A percentile compares a stretch with the other conserved stretches of the same genome.
phyloP scores from a whole-genome alignment of 768 basidiomycete genomes.

The Podaxis mareebaensis region DNA sequence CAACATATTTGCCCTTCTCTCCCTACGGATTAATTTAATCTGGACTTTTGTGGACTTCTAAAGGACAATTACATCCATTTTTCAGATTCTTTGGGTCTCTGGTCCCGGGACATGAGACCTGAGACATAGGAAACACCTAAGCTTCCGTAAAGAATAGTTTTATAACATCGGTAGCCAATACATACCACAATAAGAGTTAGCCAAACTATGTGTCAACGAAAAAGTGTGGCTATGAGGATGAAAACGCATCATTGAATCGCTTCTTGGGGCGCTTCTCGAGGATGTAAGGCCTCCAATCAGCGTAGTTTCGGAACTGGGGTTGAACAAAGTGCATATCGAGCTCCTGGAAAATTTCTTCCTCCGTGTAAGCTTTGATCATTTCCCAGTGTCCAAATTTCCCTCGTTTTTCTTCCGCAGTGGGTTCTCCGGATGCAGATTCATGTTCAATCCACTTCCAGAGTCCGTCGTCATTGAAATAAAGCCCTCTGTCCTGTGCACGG shows the following conservation, averaged over 20 bases:
- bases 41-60: neutral
- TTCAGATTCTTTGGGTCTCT: neutral
- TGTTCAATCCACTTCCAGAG: conserved; percentile 60
- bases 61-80: neutral
- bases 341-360: conserved; percentile 44
- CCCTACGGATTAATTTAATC: neutral
- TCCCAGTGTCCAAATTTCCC: conserved; percentile 36
- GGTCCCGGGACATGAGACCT: neutral
- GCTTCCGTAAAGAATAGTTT: too few species aligned
- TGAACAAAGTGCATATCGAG: conserved; percentile 32
- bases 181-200: too few species aligned
- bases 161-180: too few species aligned
- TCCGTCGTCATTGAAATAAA: conserved; percentile 62
- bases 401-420: too few species aligned
- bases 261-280: neutral
- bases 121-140: neutral
- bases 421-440: neutral
- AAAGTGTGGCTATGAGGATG: too few species aligned
- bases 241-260: neutral
- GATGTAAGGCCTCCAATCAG: neutral
- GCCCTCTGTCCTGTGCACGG: conserved; percentile 43
- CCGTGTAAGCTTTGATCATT: conserved; percentile 41
- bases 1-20: neutral
- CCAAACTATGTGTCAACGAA: too few species aligned
- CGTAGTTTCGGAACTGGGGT: conserved; percentile 23